Conservation (phyloP, 352 stramenopile species). For the Phytopythium sindhum region DNA sequence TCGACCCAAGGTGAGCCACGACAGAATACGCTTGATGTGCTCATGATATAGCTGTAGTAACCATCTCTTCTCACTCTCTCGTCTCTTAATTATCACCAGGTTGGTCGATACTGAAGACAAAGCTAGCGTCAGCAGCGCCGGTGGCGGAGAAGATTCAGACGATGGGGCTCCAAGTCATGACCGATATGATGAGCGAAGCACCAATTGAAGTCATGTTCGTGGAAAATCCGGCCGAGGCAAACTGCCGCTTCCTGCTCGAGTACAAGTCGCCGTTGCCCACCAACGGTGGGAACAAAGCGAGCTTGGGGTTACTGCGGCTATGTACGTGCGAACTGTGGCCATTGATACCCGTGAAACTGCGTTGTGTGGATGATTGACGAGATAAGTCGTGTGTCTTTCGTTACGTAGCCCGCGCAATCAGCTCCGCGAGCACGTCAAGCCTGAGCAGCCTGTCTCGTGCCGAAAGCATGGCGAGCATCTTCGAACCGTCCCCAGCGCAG, state of each 20-base stretch:
- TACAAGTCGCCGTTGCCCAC: constrained; percentile 37
- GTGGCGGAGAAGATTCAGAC: constrained; percentile 75
- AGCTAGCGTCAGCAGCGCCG: constrained; percentile 58
- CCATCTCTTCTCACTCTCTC: neutral
- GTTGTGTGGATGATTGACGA: neutral
- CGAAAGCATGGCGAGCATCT: constrained; percentile 8
- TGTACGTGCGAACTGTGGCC: constrained; percentile 27
- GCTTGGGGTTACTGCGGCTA: constrained; percentile 33
- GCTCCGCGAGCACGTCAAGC: constrained; percentile 15
- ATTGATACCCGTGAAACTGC: too few species aligned
- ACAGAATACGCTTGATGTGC: neutral
- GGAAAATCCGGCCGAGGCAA: constrained; percentile 37
- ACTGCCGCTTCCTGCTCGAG: constrained; percentile 51
- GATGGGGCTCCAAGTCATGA: constrained; percentile 71
- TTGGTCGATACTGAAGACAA: constrained; percentile 80
- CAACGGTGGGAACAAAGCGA: constrained; percentile 19
- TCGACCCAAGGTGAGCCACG: constrained; percentile 44
- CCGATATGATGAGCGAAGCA: constrained; percentile 63
- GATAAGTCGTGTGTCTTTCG: neutral
- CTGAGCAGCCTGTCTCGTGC: constrained; percentile 14
- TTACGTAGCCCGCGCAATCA: constrained; percentile 2
- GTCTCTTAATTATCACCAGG: constrained; percentile 12
- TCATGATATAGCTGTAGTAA: neutral
- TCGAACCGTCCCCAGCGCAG: constrained; percentile 16
- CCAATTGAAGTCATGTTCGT: constrained; percentile 50